phyloP scores from a whole-genome alignment of 768 basidiomycete species.

The Atractiella rhizophila region DNA sequence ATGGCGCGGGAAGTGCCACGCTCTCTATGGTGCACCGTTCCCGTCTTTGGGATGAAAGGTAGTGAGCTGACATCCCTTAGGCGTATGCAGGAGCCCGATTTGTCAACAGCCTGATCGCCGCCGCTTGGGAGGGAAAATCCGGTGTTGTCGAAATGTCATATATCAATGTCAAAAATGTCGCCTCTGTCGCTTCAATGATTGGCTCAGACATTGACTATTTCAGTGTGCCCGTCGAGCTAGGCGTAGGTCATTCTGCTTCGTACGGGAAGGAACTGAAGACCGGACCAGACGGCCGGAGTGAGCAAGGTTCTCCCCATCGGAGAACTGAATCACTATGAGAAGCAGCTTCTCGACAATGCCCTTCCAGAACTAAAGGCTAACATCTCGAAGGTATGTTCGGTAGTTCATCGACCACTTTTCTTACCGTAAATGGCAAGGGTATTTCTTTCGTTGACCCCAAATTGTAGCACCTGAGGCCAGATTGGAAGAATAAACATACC shows the following conservation, averaged over 20 bases:
- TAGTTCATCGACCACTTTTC: too few species aligned
- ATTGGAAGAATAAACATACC: too few species aligned
- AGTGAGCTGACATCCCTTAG: slow-evolving; percentile 60
- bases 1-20: slow-evolving; percentile 78
- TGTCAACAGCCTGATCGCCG: slow-evolving; percentile 52
- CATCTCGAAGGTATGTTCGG: slow-evolving; percentile 30
- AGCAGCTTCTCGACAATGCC: slow-evolving; percentile 46
- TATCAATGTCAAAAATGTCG: slow-evolving; percentile 37
- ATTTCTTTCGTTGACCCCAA: slow-evolving; percentile 12
- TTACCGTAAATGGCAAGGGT: too few species aligned
- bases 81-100: slow-evolving; percentile 65
- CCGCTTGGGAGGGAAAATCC: slow-evolving; percentile 64
- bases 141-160: slow-evolving; percentile 34
- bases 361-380: slow-evolving; percentile 50
- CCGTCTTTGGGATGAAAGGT: too few species aligned
- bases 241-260: slow-evolving; percentile 29
- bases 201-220: slow-evolving; percentile 59
- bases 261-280: slow-evolving; percentile 1
- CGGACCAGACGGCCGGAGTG: slow-evolving; percentile 43
- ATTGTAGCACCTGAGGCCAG: too few species aligned
- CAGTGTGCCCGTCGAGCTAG: slow-evolving; percentile 65
- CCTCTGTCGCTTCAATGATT: slow-evolving; percentile 53
- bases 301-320: slow-evolving; percentile 58
- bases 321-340: slow-evolving; percentile 42
- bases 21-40: too few species aligned